phyloP scores from a whole-genome alignment of 495 filamentous ascomycete species.

The Talaromyces ruber region DNA sequence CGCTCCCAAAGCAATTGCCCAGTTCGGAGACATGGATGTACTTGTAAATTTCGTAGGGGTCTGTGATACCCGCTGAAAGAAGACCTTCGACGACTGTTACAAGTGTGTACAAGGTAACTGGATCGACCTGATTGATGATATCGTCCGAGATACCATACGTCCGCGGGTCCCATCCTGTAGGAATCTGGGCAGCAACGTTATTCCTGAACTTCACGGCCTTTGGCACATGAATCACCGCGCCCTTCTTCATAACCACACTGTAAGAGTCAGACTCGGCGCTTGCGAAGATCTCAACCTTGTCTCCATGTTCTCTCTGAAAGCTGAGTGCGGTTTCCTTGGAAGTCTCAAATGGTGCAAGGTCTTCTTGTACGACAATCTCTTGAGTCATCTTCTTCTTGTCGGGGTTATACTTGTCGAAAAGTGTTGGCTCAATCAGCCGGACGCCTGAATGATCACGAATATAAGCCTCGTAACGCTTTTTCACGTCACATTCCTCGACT shows the following conservation, averaged over 20 bases:
- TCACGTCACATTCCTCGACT: constrained; percentile 10
- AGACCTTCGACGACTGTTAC: neutral
- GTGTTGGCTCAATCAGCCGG: constrained; percentile 1
- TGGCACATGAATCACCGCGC: neutral
- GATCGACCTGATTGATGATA: constrained; percentile 11
- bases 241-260: neutral
- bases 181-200: constrained; percentile 12
- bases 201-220: neutral
- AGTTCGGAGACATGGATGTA: constrained; percentile 17
- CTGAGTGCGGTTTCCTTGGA: constrained; percentile 9
- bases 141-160: constrained; percentile 17
- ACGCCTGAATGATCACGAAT: constrained; percentile 12
- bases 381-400: constrained; percentile 7
- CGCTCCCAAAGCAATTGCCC: constrained; percentile 13
- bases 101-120: constrained; percentile 11
- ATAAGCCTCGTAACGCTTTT: constrained; percentile 5
- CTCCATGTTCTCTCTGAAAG: constrained; percentile 12
- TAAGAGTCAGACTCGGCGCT: neutral
- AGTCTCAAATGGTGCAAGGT: constrained; percentile 8
- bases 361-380: constrained; percentile 11
- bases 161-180: constrained; percentile 12
- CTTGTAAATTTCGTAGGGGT: constrained; percentile 14
- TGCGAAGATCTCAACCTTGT: constrained; percentile 7
- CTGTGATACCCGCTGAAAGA: constrained; percentile 10
- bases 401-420: constrained; percentile 8